Evolutionary conservation across 805 yeast genomes (phyloP), one percentile per base, ranked within the genome.

Genomic region (Candida quercuum): DNA sequence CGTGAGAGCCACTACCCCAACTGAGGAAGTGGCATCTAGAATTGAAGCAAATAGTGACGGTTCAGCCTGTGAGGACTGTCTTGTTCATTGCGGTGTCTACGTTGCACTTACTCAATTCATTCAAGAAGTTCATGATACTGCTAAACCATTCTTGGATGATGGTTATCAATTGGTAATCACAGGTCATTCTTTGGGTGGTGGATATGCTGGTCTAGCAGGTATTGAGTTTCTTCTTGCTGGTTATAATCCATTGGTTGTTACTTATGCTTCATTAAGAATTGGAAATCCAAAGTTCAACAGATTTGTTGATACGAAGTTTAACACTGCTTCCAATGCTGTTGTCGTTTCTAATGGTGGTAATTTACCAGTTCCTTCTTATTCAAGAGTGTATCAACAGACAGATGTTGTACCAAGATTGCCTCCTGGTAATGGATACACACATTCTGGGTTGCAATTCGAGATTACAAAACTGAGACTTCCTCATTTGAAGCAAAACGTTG

Each of bases 181-280:
- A 1, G 94, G 94, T 0, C 95, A 86, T 57, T 85, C 93, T 0
- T 58, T 85, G 29, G 89, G 88, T 3, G 94, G 81, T 6, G 88
- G 89, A 0, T 56, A 81, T 36, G 81, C 88, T 2, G 59, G 68
- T 4, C 58, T 85, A 24, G 69, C 75, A 8, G 91, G 83, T 0
- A 64, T 77, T 17, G 93, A 84, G 48, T 64, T 80, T 33, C 59
- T 69, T 38, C 49, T 75, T 15, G 45, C 72, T 51, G 86, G 86
- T 0, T 61, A 60, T 39, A 55, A 72, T 7, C 81, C 84, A 1
- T 52, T 69, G 28, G 74, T 81, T 1, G 57, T 81, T 15, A 67
- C 83, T 1, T 78, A 62, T 59, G 93, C 81, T 2, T 71, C 76
- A 12, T 86, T 91, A 0, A 74, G 74, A 46, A 62, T 83, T 25